These are phyloP conservation scores for Epithele typhae DNA, from an alignment of 768 basidiomycete genomes.

Conservation along the genomic window DNA sequence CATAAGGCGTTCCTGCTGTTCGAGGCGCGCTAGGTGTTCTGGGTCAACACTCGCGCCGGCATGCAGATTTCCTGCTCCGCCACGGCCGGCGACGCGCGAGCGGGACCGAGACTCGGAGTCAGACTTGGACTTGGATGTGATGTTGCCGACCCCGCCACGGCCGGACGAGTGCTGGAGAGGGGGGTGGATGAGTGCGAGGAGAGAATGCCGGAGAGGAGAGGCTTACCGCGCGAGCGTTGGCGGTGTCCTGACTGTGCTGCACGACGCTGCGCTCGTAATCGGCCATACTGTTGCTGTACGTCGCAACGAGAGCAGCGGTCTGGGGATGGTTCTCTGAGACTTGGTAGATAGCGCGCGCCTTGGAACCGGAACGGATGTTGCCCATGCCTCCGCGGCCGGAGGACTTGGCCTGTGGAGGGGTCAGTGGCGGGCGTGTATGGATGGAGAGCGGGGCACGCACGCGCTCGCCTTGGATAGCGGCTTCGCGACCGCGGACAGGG, in stretches of 20 bases:
- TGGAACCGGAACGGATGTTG: conserved; percentile 79
- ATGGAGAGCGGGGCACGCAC: conserved; percentile 25
- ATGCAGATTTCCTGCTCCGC: conserved; percentile 58
- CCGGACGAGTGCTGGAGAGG: conserved; percentile 56
- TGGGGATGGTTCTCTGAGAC: conserved; percentile 15
- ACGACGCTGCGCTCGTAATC: conserved; percentile 39
- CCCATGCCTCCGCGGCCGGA: conserved; percentile 81
- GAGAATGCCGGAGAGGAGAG: neutral
- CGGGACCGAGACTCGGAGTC: conserved; percentile 37
- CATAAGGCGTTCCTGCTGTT: conserved; percentile 28
- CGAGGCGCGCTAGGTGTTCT: conserved; percentile 28
- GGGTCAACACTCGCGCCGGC: conserved; percentile 23
- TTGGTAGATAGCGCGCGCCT: conserved; percentile 32
- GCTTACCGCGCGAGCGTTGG: conserved; percentile 17
- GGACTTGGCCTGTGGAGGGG: conserved; percentile 38
- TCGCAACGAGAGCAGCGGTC: conserved; percentile 25
- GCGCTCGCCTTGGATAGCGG: conserved; percentile 29
- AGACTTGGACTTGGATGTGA: conserved; percentile 50
- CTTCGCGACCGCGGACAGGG: conserved; percentile 59
- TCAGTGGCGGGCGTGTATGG: neutral
- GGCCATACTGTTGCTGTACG: conserved; percentile 16
- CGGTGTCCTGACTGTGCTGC: conserved; percentile 25
- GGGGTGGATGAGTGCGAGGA: neutral
- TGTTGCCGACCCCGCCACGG: conserved; percentile 85
- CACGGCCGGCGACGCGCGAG: conserved; percentile 53